A percentile compares a stretch with the other conserved stretches of the same genome.
These are phyloP conservation scores for Pyrus pyrifolia DNA, from an alignment of 306 rosid species.

Conservation along the genomic window DNA sequence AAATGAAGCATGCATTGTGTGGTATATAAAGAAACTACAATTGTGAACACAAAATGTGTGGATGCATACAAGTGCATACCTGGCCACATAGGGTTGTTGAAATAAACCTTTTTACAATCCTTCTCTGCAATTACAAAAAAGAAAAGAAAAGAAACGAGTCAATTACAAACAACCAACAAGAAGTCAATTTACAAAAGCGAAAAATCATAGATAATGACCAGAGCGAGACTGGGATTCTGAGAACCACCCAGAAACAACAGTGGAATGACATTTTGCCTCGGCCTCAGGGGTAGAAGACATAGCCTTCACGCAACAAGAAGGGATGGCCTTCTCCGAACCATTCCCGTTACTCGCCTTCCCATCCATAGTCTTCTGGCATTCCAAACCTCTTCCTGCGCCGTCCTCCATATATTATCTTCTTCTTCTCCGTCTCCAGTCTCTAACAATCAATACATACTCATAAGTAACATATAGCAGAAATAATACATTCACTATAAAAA, in stretches of 20 bases:
- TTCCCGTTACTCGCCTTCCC: conserved; percentile 86
- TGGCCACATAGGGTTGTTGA: conserved; percentile 99
- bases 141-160: neutral
- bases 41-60: neutral
- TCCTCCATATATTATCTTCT: conserved; percentile 75
- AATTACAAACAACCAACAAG: neutral
- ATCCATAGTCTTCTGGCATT: conserved; percentile 96
- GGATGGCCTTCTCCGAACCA: conserved; percentile 45
- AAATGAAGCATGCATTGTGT: neutral
- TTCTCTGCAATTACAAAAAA: conserved; percentile 41
- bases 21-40: neutral
- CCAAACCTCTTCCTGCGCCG: conserved; percentile 93
- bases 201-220: conserved; percentile 51
- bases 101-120: conserved; percentile 40
- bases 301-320: conserved; percentile 96
- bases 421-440: conserved; percentile 89
- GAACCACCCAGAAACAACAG: conserved; percentile 99
- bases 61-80: conserved; percentile 36
- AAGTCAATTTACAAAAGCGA: neutral
- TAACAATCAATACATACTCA: conserved; percentile 17
- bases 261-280: conserved; percentile 78
- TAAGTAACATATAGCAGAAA: conserved; percentile 10
- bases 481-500: neutral
- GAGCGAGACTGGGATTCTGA: conserved; percentile 71
- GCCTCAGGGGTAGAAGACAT: conserved; percentile 62